Evolutionary conservation across 169 alveolate genomes (phyloP), one percentile per base, ranked within the genome.

Genomic region (Eimeria praecox): DNA sequence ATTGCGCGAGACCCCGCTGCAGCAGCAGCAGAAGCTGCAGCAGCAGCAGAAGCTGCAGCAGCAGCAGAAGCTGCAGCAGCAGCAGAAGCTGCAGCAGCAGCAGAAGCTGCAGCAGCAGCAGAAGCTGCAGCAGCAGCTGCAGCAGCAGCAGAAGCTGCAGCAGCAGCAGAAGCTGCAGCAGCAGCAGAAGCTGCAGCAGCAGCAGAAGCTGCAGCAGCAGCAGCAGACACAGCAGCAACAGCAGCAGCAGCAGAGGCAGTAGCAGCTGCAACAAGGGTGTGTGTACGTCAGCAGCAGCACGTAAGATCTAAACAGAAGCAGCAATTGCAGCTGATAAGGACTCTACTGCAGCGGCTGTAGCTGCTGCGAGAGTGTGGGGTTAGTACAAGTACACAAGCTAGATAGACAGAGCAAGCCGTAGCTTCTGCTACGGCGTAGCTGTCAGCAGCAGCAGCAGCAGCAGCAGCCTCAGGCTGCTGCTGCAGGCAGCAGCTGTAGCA

Each of bases 21-120:
- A 8, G 82, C 82, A 71, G 42, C 82, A 38, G 82, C 82, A 71
- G 77, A 10, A 66, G 77, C 77, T 8, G 56, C 56, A 5, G 56
- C 12, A n/a, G n/a, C n/a, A n/a, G n/a, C n/a, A n/a, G n/a, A n/a
- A n/a, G n/a, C n/a, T n/a, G 69, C 12, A 59, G 69, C n/a, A 59
- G 27, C 12, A 59, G 12, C n/a, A 8, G 12, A 22, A 59, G 12
- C 69, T 18, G 20, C 12, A 16, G 1, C 8, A n/a, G 30, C 69
- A 22, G 12, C 20, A 18, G 69, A 22, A 22, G 5, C 69, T 18
- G 69, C 12, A n/a, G 30, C 69, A 22, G 69, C 69, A 18, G 69
- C 69, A 12, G 69, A 22, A 59, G 69, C 30, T 1, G 69, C 69
- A 59, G 69, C 20, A 12, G 27, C 69, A n/a, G 69, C 12, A 59